Percentiles rank a stretch among this genome's conserved stretches.
These are phyloP conservation scores for Aspergillus sparsus DNA, from an alignment of 495 filamentous ascomycete species.

Conservation along the genomic window DNA sequence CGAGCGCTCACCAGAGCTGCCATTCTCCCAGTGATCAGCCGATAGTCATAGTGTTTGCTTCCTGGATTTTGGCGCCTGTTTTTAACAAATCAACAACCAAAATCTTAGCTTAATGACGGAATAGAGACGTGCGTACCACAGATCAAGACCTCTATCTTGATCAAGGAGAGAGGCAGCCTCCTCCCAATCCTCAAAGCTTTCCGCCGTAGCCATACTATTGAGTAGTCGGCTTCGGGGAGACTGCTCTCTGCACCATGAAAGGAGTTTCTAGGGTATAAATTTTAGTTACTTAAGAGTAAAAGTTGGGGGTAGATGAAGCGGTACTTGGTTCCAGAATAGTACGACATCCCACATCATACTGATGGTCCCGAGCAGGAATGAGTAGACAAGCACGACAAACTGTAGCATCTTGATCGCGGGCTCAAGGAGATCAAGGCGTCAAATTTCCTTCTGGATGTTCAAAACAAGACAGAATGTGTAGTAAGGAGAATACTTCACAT, in stretches of 20 bases:
- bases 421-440: slow-evolving; percentile 11
- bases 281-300: slow-evolving; percentile 4
- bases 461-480: not conserved
- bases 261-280: slow-evolving; percentile 29
- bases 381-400: slow-evolving; percentile 32
- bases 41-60: slow-evolving; percentile 85
- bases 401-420: slow-evolving; percentile 17
- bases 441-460: not conserved
- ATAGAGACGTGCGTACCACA: slow-evolving; percentile 61
- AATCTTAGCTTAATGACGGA: not conserved
- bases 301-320: slow-evolving; percentile 20
- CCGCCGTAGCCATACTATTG: slow-evolving; percentile 58
- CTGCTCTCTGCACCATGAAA: slow-evolving; percentile 45
- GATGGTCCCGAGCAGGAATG: slow-evolving; percentile 49
- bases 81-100: not conserved
- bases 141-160: slow-evolving; percentile 70
- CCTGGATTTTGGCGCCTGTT: slow-evolving; percentile 75
- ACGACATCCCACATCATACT: slow-evolving; percentile 62
- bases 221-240: slow-evolving; percentile 37
- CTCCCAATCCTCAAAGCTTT: slow-evolving; percentile 81
- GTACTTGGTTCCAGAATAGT: slow-evolving; percentile 64
- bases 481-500: slow-evolving; percentile 35
- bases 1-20: slow-evolving; percentile 70
- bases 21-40: slow-evolving; percentile 77
- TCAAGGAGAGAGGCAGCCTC: slow-evolving; percentile 78